phyloP scores from a whole-genome alignment of 192 early-diverging fungal species.

The Rhizoclosmatium globosum region DNA sequence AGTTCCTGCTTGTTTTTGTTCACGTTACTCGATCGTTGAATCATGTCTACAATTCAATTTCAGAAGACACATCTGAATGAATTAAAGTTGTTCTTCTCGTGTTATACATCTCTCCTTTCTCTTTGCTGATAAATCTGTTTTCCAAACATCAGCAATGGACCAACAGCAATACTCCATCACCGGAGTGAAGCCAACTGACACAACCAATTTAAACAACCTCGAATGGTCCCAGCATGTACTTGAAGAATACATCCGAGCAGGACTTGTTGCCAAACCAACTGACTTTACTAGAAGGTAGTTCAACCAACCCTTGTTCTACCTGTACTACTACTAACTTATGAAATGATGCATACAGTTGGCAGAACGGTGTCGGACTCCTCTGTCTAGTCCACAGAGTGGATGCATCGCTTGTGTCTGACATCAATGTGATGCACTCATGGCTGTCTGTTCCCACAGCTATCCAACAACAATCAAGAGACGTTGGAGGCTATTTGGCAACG shows the following conservation, averaged over 20 bases:
- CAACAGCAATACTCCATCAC: too few relatives aligned
- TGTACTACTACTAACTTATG: background rate
- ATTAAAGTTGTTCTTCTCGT: too few relatives aligned
- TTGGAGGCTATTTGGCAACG: background rate
- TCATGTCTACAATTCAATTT: too few relatives aligned
- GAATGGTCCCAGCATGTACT: slow-evolving; percentile 22
- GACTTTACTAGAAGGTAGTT: slow-evolving; percentile 22
- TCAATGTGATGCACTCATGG: slow-evolving; percentile 2
- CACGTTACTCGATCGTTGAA: too few relatives aligned
- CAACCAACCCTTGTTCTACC: background rate
- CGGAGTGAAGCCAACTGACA: background rate
- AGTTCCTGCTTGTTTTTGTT: too few relatives aligned
- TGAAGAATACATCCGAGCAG: background rate
- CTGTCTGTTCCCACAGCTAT: background rate
- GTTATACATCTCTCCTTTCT: too few relatives aligned
- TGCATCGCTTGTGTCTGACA: slow-evolving; percentile 17
- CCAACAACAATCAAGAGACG: background rate
- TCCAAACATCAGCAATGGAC: too few relatives aligned
- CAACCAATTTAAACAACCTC: background rate
- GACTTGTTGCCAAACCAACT: slow-evolving; percentile 28
- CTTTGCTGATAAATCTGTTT: too few relatives aligned
- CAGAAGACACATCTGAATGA: too few relatives aligned
- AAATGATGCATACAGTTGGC: background rate
- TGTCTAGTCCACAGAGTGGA: slow-evolving; percentile 25
- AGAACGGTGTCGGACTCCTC: slow-evolving; percentile 28